phyloP scores from a whole-genome alignment of 768 basidiomycete species.

The Xanthoconium purpureum region DNA sequence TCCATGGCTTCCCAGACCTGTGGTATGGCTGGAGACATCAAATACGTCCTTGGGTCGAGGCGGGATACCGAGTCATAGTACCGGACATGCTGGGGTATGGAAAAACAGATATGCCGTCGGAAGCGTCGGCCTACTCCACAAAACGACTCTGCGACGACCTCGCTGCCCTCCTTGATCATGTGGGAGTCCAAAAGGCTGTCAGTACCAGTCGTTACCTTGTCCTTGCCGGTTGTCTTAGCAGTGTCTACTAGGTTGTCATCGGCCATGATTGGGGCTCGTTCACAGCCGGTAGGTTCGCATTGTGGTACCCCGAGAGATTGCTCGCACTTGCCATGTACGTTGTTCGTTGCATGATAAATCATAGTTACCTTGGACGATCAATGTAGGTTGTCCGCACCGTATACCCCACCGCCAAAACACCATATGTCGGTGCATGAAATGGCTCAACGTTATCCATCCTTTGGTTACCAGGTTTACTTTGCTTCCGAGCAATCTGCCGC shows the following conservation, averaged over 20 bases:
- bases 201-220: slow-evolving; percentile 20
- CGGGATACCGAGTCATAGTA: slow-evolving; percentile 61
- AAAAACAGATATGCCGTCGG: slow-evolving; percentile 57
- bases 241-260: slow-evolving; percentile 49
- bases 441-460: slow-evolving; percentile 49
- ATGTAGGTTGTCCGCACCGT: slow-evolving; percentile 63
- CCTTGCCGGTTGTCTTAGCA: neutral
- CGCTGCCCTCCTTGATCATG: slow-evolving; percentile 57
- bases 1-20: slow-evolving; percentile 80
- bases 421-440: slow-evolving; percentile 53
- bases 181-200: slow-evolving; percentile 54
- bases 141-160: slow-evolving; percentile 62
- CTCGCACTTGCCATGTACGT: slow-evolving; percentile 58
- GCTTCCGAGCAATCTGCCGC: slow-evolving; percentile 47
- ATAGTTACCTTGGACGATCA: neutral
- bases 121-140: slow-evolving; percentile 53
- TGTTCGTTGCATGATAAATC: neutral
- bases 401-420: slow-evolving; percentile 50
- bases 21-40: slow-evolving; percentile 76
- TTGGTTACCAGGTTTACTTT: slow-evolving; percentile 70
- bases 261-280: slow-evolving; percentile 83
- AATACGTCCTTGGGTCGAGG: slow-evolving; percentile 63
- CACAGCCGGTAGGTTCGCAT: slow-evolving; percentile 60
- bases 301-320: slow-evolving; percentile 68
- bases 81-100: slow-evolving; percentile 57